phyloP scores from a whole-genome alignment of 1,284 basidiomycete genomes.

The Salmacisia buchloeana region DNA sequence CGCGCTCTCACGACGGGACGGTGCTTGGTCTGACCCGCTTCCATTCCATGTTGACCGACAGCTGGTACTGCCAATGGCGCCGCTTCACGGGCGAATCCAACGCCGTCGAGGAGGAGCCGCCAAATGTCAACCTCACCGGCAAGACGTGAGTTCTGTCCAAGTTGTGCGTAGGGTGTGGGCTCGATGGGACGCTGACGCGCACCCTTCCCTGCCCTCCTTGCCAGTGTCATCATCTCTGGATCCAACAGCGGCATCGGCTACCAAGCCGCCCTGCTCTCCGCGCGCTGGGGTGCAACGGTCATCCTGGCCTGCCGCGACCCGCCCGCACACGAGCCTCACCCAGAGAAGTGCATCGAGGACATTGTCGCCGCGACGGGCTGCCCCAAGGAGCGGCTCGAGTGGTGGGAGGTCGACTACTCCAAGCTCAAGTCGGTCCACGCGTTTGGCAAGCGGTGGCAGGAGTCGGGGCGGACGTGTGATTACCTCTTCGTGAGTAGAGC shows the following conservation, averaged over 20 bases:
- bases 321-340: constrained; percentile 33
- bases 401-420: constrained; percentile 39
- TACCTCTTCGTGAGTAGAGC: constrained; percentile 2
- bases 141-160: constrained; percentile 20
- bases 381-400: constrained; percentile 21
- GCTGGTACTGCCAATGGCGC: constrained; percentile 17
- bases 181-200: background rate
- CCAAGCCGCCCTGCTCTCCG: constrained; percentile 29
- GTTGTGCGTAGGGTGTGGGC: no score
- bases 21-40: background rate
- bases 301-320: constrained; percentile 36
- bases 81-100: constrained; percentile 12
- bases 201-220: background rate
- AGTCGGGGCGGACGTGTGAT: constrained; percentile 22
- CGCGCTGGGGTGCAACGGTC: constrained; percentile 27
- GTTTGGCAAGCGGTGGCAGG: constrained; percentile 23
- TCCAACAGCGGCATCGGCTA: constrained; percentile 37
- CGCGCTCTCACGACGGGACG: background rate
- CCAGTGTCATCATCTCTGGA: constrained; percentile 30
- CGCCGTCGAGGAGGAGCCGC: constrained; percentile 4
- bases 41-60: constrained; percentile 12
- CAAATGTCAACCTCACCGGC: constrained; percentile 23
- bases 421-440: constrained; percentile 22
- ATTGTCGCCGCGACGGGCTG: constrained; percentile 13
- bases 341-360: constrained; percentile 25